A percentile compares a stretch with the other conserved stretches of the same genome.
Conservation (phyloP, 495 filamentous ascomycete genomes). For the Penicillium dipodomyicola region DNA sequence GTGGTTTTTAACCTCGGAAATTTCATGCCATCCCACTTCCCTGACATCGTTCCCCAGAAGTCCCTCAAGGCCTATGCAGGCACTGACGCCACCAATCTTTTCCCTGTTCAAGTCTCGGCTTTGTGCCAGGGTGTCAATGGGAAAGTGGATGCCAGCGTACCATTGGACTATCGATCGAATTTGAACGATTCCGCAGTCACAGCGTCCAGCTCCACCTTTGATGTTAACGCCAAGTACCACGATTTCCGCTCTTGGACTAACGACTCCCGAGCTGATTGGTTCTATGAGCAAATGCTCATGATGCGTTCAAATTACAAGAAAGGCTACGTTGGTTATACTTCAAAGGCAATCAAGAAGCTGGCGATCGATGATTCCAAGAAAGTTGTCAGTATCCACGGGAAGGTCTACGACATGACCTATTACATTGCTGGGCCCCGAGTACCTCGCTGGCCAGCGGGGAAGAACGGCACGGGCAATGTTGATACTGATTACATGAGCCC, state of each 20-base stretch:
- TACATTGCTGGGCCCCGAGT: slow-evolving; percentile 77
- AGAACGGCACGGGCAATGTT: slow-evolving; percentile 46
- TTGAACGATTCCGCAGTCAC: slow-evolving; percentile 67
- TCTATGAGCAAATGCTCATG: slow-evolving; percentile 74
- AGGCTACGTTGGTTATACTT: slow-evolving; percentile 82
- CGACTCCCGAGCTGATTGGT: slow-evolving; percentile 86
- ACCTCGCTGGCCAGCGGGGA: slow-evolving; percentile 52
- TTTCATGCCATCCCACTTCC: slow-evolving; percentile 80
- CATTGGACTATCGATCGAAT: slow-evolving; percentile 73
- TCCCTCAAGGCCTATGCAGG: slow-evolving; percentile 77
- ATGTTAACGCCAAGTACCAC: slow-evolving; percentile 77
- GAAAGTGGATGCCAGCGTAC: slow-evolving; percentile 64
- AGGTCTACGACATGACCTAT: slow-evolving; percentile 87
- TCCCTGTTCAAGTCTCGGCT: slow-evolving; percentile 92
- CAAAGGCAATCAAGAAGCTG: slow-evolving; percentile 70
- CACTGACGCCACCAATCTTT: slow-evolving; percentile 78
- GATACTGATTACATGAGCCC: slow-evolving; percentile 81
- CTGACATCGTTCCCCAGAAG: slow-evolving; percentile 64
- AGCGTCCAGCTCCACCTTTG: slow-evolving; percentile 60
- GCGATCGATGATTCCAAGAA: slow-evolving; percentile 55
- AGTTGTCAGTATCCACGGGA: slow-evolving; percentile 76
- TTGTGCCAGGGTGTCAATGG: slow-evolving; percentile 78
- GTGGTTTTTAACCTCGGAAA: slow-evolving; percentile 78
- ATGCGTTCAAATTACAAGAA: slow-evolving; percentile 78
- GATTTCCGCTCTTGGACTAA: slow-evolving; percentile 87